Base-by-base conservation (phyloP, 192 early-diverging fungal species). In the Mortierella claussenii region DNA sequence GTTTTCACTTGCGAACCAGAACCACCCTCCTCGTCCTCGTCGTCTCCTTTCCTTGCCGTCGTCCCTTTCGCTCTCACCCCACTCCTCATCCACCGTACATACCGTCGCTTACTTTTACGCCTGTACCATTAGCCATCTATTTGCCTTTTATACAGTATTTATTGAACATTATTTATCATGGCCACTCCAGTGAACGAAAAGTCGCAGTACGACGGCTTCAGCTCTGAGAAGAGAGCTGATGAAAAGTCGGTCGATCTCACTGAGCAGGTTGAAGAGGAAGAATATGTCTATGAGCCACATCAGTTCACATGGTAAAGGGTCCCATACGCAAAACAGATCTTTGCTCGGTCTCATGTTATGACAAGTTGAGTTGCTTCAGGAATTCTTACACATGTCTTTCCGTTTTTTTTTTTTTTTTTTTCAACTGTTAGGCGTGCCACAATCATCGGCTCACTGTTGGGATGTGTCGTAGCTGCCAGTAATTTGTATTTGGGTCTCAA, bases 401-500 rank as follows among this genome's bases (percentile, higher is more conserved):
- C n/a, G n/a, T n/a, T n/a, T n/a, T n/a, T n/a, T n/a, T n/a, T n/a
- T n/a, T 42, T 42, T 42, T 13, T n/a, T 6, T 18, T 58, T 4
- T 17, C 13, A 57, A 37, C 10, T 40, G 33, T 18, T 44, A 71
- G 87, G 79, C 85, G 89, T 24, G 68, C 89, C 13, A 32, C 86
- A n/a, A 67, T 91, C 57, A 73, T 91, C 21, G 89, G 89, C 20
- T 84, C 81, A 23, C 32, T 91, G 3, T 56, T 91, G 15, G 90
- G 90, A 46, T 83, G 80, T 66, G 71, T 91, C 37, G 85, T 91
- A 51, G 83, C 83, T 57, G 90, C 90, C 4, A 89, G 87, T 36
- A 91, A 91, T 81, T 69, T 89, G 42, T 91, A 91, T 70, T 79
- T 91, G 40, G 90, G 90, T 69, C 64, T 91, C 32, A 91, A 87